Conservation (phyloP, 768 basidiomycete genomes). For the Lanmaoa pseudosensibilis region DNA sequence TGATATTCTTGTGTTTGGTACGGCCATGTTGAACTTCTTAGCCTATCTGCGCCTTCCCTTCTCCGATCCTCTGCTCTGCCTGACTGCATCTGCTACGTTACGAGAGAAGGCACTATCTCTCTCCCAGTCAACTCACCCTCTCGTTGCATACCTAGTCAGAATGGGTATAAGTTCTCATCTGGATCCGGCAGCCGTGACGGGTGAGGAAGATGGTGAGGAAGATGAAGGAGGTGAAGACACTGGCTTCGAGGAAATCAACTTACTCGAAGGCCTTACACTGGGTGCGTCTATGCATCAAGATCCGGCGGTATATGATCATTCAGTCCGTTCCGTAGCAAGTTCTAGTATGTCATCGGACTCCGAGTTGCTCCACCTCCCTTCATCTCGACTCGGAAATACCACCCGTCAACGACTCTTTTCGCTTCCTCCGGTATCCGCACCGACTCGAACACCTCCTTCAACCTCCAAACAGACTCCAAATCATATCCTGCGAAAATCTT, state of each 20-base stretch:
- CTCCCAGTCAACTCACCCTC: constrained; percentile 38
- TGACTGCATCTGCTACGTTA: constrained; percentile 86
- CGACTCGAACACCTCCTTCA: constrained; percentile 46
- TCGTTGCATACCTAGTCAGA: constrained; percentile 30
- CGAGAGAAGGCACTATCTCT: constrained; percentile 68
- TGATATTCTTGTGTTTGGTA: background rate
- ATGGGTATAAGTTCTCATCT: constrained; percentile 16
- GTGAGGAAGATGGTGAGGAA: constrained; percentile 22
- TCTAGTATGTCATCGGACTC: constrained; percentile 43
- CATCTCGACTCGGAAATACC: constrained; percentile 66
- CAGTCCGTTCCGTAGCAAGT: constrained; percentile 31
- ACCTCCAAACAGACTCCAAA: constrained; percentile 48
- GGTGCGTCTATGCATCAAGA: constrained; percentile 42
- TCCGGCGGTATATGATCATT: background rate
- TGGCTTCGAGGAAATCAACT: constrained; percentile 66
- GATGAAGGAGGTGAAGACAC: constrained; percentile 42
- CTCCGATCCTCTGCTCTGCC: constrained; percentile 72
- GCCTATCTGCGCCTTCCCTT: constrained; percentile 74
- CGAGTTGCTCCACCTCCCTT: constrained; percentile 54
- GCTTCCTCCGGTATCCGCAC: constrained; percentile 49
- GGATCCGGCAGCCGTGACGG: constrained; percentile 1
- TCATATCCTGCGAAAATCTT: constrained; percentile 82
- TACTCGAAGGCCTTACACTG: constrained; percentile 64
- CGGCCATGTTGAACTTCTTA: constrained; percentile 30
- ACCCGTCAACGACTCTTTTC: constrained; percentile 69